Base-by-base conservation (phyloP, 495 filamentous ascomycete genomes). In the Tuber borchii region DNA sequence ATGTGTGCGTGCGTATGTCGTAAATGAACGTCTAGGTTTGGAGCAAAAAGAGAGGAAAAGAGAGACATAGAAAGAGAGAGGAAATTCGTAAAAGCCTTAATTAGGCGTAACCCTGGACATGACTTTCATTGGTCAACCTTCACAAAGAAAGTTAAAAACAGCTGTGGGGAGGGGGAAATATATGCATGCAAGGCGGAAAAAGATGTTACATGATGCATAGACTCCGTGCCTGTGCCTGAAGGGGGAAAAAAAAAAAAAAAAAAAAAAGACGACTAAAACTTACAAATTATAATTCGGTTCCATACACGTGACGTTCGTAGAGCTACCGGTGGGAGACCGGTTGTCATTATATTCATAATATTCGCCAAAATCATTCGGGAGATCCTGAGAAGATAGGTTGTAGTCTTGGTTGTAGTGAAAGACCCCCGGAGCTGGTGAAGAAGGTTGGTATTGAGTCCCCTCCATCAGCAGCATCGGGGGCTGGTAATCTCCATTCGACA, bases 71-170 rank as follows among this genome's bases (percentile, higher is more conserved):
- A 65, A 8, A 34, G 26, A 65, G 56, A 34, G 56, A 65, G 56
- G 56, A 34, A 65, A 65, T 65, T 65, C 56, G 56, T 34, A 65
- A 34, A 65, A 65, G 56, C 56, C 56, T 65, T 65, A 65, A 65
- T 65, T 34, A 65, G 56, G 56, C 56, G 56, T 65, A 65, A 65
- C 56, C 56, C 56, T 65, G 56, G 26, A 65, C 26, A 65, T 34
- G 26, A 19, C 56, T 65, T 65, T 65, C 56, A 65, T 65, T 65
- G 56, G 56, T 65, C 56, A 65, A 65, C 56, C 56, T 65, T 34
- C 56, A 65, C 56, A 65, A 65, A 65, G 56, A 34, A 65, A 65
- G 56, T 31, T 65, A 65, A 65, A 65, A 65, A 65, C 56, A 65
- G 56, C 17, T 34, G 31, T 65, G 26, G 26, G 56, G 56, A 65